phyloP scores from a whole-genome alignment of 2,329 filamentous ascomycete species.

The Xylaria sp. region DNA sequence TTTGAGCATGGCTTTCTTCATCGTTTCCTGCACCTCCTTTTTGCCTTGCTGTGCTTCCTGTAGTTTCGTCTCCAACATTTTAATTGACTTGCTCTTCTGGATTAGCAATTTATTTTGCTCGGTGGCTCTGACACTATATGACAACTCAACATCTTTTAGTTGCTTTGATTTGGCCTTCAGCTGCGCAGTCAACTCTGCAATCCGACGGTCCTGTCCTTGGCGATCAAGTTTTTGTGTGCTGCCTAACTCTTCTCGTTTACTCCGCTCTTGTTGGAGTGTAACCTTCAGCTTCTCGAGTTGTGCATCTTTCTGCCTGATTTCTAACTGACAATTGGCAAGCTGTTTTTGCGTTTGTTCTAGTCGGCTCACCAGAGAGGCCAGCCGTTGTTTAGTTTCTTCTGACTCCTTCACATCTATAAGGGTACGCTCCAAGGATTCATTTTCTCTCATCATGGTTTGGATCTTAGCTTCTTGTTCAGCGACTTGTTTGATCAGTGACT shows the following conservation, averaged over 20 bases:
- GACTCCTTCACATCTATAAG: not conserved
- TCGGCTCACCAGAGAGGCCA: not conserved
- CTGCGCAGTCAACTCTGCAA: not conserved
- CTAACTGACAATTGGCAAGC: not conserved
- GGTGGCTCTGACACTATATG: not conserved
- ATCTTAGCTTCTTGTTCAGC: not conserved
- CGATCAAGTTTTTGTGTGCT: not conserved
- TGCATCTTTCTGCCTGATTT: not conserved
- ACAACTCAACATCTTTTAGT: not conserved
- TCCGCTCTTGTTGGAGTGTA: constrained; percentile 1
- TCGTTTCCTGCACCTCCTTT: not conserved
- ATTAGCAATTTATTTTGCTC: constrained; percentile 1
- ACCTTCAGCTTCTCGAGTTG: not conserved
- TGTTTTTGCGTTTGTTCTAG: not conserved
- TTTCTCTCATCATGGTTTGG: not conserved
- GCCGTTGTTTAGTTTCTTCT: not conserved
- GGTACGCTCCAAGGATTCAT: not conserved
- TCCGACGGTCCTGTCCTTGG: not conserved
- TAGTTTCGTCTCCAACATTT: not conserved
- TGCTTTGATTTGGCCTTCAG: not conserved
- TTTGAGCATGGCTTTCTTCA: constrained; percentile 23
- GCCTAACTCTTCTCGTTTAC: not conserved
- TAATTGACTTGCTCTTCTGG: constrained; percentile 8
- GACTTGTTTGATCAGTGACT: not conserved
- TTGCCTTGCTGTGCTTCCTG: not conserved